Evolutionary conservation across 345 rosid genomes (phyloP).

Genomic region (Eucalyptus curtisii): DNA sequence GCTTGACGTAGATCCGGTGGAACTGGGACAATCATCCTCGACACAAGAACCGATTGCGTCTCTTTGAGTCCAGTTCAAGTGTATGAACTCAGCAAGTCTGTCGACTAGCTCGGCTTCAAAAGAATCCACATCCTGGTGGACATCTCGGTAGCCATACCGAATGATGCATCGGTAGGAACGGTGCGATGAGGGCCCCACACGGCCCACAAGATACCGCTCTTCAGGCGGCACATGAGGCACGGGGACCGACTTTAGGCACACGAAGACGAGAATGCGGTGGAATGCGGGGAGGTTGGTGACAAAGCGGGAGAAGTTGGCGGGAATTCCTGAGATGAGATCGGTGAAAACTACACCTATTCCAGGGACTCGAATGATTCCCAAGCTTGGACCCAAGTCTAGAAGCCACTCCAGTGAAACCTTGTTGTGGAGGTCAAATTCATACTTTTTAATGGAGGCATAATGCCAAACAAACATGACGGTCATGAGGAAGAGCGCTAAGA

Average conservation of each 20-base stretch:
- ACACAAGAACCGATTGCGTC: background rate
- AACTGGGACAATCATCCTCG: conserved; percentile 1
- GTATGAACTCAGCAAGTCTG: conserved; percentile 26
- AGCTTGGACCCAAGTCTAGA: conserved; percentile 81
- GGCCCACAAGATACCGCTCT: conserved; percentile 90
- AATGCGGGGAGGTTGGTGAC: conserved; percentile 98
- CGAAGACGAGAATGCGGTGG: conserved; percentile 82
- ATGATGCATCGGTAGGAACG: conserved; percentile 46
- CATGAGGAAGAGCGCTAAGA: conserved; percentile 78
- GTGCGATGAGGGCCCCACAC: conserved; percentile 73
- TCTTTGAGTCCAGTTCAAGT: conserved; percentile 21
- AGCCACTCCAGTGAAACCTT: conserved; percentile 98
- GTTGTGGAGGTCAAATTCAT: conserved; percentile 92
- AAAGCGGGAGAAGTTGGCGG: conserved; percentile 95
- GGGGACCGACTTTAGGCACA: conserved; percentile 90
- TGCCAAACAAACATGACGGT: conserved; percentile 97
- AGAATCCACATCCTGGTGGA: conserved; percentile 42
- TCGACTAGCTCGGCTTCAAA: conserved; percentile 32
- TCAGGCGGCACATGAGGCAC: conserved; percentile 84
- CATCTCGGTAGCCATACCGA: conserved; percentile 49
- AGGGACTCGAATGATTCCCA: conserved; percentile 86
- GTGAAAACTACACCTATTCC: conserved; percentile 95
- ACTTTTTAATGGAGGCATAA: conserved; percentile 81
- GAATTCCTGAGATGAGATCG: conserved; percentile 88
- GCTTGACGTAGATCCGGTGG: conserved; percentile 8